Evolutionary conservation across 768 basidiomycete species (phyloP).

Genomic region (Suillus subaureus): DNA sequence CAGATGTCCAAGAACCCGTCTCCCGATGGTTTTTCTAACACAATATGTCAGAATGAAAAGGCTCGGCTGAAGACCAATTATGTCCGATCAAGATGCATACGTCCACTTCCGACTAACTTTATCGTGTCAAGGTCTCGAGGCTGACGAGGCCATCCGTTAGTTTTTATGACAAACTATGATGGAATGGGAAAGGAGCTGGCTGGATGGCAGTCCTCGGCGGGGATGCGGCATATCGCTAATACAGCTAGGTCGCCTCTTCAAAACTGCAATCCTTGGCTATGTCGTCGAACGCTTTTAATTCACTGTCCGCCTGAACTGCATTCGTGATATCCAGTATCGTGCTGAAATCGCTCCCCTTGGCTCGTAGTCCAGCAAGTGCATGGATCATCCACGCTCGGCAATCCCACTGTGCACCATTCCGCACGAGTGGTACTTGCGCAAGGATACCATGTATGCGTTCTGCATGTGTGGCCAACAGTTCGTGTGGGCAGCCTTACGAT

Average conservation of each 20-base stretch:
- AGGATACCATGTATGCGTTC: background rate
- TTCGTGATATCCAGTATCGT: background rate
- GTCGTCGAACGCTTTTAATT: background rate
- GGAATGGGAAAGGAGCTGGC: background rate
- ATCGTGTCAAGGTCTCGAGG: background rate
- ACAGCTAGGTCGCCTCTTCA: background rate
- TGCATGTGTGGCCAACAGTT: background rate
- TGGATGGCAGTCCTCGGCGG: background rate
- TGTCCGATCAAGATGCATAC: background rate
- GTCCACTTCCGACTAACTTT: background rate
- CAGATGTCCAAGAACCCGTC: slow-evolving; percentile 1
- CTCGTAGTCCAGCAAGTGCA: background rate
- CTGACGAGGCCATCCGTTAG: slow-evolving; percentile 4
- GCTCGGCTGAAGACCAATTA: background rate
- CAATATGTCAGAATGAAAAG: background rate
- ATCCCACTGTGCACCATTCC: background rate
- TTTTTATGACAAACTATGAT: background rate
- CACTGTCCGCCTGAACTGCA: background rate
- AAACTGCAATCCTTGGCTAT: background rate
- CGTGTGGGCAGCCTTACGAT: background rate
- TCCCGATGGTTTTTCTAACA: background rate
- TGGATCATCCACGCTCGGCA: background rate
- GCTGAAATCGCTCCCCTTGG: background rate
- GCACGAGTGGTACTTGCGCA: background rate
- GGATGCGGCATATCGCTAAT: background rate